Evolutionary conservation across 2,329 filamentous ascomycete species (phyloP).

Genomic region (Hypocrella siamensis): DNA sequence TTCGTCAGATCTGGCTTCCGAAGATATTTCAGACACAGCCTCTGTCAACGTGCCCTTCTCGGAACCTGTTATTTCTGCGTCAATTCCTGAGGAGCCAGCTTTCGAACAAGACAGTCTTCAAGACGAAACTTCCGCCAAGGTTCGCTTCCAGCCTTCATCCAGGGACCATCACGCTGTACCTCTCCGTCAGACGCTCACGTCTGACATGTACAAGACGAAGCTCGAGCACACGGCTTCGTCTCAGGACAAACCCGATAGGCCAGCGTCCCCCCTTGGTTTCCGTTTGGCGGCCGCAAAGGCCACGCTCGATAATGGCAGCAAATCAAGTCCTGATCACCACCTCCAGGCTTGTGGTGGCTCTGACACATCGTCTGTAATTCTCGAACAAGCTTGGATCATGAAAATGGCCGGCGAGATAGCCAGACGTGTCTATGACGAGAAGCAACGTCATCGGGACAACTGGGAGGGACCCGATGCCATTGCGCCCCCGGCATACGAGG

Average conservation of each 20-base stretch:
- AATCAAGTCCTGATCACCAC: constrained; percentile 12
- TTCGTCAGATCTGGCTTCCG: constrained; percentile 32
- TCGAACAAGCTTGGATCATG: constrained; percentile 74
- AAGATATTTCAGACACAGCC: constrained; percentile 32
- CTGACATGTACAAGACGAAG: constrained; percentile 9
- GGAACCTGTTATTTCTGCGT: constrained; percentile 39
- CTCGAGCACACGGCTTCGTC: constrained; percentile 11
- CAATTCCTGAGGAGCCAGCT: constrained; percentile 44
- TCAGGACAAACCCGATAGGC: constrained; percentile 6
- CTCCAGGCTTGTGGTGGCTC: constrained; percentile 17
- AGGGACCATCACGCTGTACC: constrained; percentile 6
- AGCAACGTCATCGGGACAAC: constrained; percentile 28
- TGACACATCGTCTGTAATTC: constrained; percentile 42
- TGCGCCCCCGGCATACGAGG: constrained; percentile 48
- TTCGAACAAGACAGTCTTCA: constrained; percentile 22
- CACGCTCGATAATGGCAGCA: constrained; percentile 13
- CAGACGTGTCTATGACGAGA: constrained; percentile 74
- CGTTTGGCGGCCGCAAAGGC: constrained; percentile 9
- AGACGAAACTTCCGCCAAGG: constrained; percentile 17
- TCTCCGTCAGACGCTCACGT: constrained; percentile 10
- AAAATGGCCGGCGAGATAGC: constrained; percentile 93
- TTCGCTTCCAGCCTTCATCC: constrained; percentile 20
- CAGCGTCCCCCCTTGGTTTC: constrained; percentile 3
- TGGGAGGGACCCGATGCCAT: constrained; percentile 38
- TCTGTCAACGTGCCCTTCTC: constrained; percentile 45